A percentile compares a stretch with the other conserved stretches of the same genome.
Evolutionary conservation across 1,284 basidiomycete species (phyloP).

Genomic region (Puccinia horiana): DNA sequence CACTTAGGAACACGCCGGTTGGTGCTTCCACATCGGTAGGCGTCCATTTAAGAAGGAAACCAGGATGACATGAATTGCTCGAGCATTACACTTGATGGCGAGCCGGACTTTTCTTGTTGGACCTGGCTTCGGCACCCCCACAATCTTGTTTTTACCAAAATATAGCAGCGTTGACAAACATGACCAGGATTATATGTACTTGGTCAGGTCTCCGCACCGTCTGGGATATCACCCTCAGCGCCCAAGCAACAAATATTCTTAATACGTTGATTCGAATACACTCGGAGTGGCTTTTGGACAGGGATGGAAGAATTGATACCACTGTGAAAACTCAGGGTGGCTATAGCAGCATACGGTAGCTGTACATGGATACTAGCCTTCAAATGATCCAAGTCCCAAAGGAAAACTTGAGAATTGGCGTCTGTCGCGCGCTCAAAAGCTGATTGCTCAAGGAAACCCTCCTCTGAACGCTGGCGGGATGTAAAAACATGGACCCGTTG

Average conservation of each 20-base stretch:
- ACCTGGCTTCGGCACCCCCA: too few relatives aligned
- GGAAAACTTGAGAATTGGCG: not conserved
- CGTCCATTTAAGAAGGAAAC: not conserved
- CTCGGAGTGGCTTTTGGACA: slow-evolving; percentile 16
- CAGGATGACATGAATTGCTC: not conserved
- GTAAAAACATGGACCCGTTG: not conserved
- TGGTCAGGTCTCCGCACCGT: not conserved
- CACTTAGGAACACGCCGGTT: not conserved
- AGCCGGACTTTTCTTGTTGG: not conserved
- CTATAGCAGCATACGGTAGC: not conserved
- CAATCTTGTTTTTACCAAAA: not conserved
- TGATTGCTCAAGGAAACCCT: not conserved
- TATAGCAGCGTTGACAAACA: too few relatives aligned
- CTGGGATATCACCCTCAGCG: not conserved
- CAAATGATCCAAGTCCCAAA: not conserved
- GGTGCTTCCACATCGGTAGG: too few relatives aligned
- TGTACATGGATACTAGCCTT: not conserved
- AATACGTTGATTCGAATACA: not conserved
- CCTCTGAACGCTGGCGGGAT: not conserved
- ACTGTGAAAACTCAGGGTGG: not conserved
- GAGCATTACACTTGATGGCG: not conserved
- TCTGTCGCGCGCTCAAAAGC: not conserved
- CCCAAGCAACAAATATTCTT: not conserved
- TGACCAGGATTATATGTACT: not conserved
- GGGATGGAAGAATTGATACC: not conserved